Evolutionary conservation across 208 protist species (phyloP).

Genomic region (Wallacemonas sp.): DNA sequence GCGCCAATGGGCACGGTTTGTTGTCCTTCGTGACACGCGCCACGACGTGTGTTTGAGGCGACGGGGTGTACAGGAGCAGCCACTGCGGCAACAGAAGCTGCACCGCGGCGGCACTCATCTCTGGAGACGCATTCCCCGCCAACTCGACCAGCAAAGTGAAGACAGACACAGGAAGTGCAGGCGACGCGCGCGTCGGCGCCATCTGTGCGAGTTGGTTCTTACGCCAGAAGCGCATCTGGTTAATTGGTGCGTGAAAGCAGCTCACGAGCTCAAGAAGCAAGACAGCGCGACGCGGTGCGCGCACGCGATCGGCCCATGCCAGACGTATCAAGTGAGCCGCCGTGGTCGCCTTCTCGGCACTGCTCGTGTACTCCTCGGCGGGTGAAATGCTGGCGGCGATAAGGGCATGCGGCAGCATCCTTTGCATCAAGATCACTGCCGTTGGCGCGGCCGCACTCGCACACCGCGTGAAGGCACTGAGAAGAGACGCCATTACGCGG

Average conservation of each 20-base stretch:
- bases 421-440: not conserved
- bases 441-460: not conserved
- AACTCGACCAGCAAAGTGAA: not conserved
- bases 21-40: not conserved
- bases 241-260: not conserved
- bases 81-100: conserved; percentile 1
- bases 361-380: not conserved
- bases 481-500: not conserved
- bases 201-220: not conserved
- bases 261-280: not conserved
- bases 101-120: not conserved
- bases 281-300: not conserved
- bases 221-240: conserved; percentile 6
- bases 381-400: not conserved
- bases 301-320: not conserved
- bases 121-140: conserved; percentile 1
- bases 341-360: not conserved
- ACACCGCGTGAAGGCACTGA: not conserved
- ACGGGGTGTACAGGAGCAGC: not conserved
- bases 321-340: not conserved
- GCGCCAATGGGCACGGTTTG: not conserved
- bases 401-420: not conserved
- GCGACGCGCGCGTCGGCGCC: not conserved
- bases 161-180: not conserved
- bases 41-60: not conserved